Evolutionary conservation across 768 basidiomycete genomes (phyloP).

Genomic region (Coprinellus aureogranulatus): DNA sequence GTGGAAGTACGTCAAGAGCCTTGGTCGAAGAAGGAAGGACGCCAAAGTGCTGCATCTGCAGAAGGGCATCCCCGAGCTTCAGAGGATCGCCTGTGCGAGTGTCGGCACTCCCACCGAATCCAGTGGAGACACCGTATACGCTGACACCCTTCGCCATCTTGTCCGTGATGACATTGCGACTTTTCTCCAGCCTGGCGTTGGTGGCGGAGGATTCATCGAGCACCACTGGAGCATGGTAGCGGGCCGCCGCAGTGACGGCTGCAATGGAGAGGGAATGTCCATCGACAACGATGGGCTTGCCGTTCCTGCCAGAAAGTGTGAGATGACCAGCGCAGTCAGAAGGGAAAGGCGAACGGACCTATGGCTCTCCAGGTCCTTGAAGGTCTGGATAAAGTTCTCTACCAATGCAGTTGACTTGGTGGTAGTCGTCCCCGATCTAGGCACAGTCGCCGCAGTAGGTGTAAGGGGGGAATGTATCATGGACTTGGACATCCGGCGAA

Average conservation of each 20-base stretch:
- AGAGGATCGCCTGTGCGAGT: conserved; percentile 76
- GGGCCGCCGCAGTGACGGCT: conserved; percentile 73
- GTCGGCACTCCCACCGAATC: conserved; percentile 87
- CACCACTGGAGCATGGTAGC: conserved; percentile 52
- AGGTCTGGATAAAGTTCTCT: conserved; percentile 54
- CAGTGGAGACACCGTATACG: conserved; percentile 80
- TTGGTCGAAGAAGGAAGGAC: conserved; percentile 61
- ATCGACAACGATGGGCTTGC: conserved; percentile 61
- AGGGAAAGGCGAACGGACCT: conserved; percentile 40
- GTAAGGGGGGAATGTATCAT: background rate
- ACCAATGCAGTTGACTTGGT: conserved; percentile 39
- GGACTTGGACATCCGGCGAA: conserved; percentile 4
- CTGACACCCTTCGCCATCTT: conserved; percentile 68
- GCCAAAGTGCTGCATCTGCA: conserved; percentile 80
- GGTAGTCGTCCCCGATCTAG: conserved; percentile 2
- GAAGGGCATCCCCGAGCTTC: conserved; percentile 74
- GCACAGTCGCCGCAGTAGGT: background rate
- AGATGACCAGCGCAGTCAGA: background rate
- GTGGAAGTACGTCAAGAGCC: conserved; percentile 54
- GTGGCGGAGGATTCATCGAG: conserved; percentile 50
- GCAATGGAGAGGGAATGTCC: conserved; percentile 73
- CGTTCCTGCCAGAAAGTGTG: conserved; percentile 42
- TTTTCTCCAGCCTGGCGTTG: conserved; percentile 55
- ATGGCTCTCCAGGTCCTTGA: conserved; percentile 62
- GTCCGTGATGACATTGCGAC: conserved; percentile 59